phyloP scores from a whole-genome alignment of 2,329 filamentous ascomycete species.

The Spiromastix sp. region DNA sequence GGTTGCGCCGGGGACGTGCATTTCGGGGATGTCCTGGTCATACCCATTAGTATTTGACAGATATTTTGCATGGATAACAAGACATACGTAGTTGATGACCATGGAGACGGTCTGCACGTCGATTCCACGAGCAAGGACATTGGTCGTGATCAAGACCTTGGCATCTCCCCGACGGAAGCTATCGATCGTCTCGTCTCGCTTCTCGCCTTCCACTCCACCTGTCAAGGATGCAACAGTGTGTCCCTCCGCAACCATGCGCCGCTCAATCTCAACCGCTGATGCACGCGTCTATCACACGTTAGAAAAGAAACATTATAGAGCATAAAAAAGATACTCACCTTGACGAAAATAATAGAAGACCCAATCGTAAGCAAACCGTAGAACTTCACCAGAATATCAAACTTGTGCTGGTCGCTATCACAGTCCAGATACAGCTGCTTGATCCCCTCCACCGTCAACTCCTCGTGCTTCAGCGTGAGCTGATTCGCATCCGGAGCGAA shows the following conservation, averaged over 20 bases:
- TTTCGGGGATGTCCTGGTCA: constrained; percentile 55
- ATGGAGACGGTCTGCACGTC: constrained; percentile 87
- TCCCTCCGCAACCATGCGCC: constrained; percentile 75
- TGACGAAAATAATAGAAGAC: constrained; percentile 96
- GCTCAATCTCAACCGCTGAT: constrained; percentile 75
- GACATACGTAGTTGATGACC: constrained; percentile 83
- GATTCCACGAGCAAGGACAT: constrained; percentile 90
- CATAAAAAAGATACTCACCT: constrained; percentile 42
- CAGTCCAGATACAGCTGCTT: constrained; percentile 98
- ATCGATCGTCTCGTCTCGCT: constrained; percentile 76
- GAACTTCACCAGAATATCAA: constrained; percentile 77
- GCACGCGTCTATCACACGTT: constrained; percentile 56
- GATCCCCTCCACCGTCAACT: constrained; percentile 93
- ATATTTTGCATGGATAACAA: neutral
- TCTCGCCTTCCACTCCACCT: constrained; percentile 71
- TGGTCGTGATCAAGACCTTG: constrained; percentile 96
- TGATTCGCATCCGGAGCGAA: constrained; percentile 82
- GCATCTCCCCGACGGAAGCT: constrained; percentile 76
- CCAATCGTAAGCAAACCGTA: constrained; percentile 95
- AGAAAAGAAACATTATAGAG: neutral
- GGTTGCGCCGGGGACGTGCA: constrained; percentile 42
- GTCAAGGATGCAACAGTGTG: constrained; percentile 88
- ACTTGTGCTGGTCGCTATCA: constrained; percentile 70
- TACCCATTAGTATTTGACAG: neutral
- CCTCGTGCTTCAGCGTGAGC: constrained; percentile 77